phyloP scores from a whole-genome alignment of 345 rosid species.

The Acer campestre region DNA sequence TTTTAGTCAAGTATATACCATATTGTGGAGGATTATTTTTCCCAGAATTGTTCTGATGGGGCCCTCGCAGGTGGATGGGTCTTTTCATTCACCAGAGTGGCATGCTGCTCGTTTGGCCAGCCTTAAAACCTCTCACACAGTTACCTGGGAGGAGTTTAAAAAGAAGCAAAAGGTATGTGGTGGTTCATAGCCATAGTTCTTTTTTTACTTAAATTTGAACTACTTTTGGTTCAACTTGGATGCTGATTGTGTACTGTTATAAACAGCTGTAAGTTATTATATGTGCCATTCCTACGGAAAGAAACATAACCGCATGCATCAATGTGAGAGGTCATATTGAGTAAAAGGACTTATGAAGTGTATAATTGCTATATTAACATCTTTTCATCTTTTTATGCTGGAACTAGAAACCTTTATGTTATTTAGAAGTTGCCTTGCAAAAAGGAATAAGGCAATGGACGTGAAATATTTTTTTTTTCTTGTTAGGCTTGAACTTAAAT shows the following conservation, averaged over 20 bases:
- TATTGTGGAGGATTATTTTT: conserved; percentile 12
- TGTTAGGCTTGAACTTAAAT: not conserved
- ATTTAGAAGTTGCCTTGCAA: not conserved
- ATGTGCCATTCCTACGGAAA: not conserved
- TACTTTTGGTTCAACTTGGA: not conserved
- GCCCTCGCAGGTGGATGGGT: conserved; percentile 99
- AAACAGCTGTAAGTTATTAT: not conserved
- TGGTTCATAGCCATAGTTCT: not conserved
- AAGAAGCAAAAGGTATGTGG: conserved; percentile 79
- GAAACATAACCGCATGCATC: not conserved
- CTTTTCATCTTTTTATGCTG: not conserved
- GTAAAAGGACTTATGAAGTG: not conserved
- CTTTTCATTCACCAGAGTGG: conserved; percentile 99
- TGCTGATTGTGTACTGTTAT: not conserved
- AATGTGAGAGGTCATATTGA: not conserved
- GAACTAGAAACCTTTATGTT: not conserved
- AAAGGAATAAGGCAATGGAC: not conserved
- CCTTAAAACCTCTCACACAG: conserved; percentile 89
- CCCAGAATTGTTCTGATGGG: conserved; percentile 84
- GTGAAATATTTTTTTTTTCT: not conserved
- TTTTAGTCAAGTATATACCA: not conserved
- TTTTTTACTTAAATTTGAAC: not conserved
- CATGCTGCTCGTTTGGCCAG: conserved; percentile 99
- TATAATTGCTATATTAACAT: not conserved
- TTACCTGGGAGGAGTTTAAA: conserved; percentile 96